Evolutionary conservation across 2,329 filamentous ascomycete genomes (phyloP), one percentile per base, ranked within the genome.

Genomic region (Monosporascus sp.): DNA sequence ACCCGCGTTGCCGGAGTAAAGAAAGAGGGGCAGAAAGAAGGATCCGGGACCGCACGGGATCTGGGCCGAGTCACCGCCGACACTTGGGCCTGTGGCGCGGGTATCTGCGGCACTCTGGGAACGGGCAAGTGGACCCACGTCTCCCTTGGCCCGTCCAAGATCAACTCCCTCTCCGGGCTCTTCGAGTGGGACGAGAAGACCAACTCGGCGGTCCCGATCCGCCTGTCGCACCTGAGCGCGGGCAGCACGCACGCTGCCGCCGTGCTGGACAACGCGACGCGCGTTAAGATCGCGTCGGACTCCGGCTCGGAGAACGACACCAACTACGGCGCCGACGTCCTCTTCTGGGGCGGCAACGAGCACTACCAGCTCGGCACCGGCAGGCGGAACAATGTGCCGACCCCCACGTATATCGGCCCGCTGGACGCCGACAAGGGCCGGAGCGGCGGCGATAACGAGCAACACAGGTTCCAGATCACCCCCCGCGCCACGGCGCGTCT

Each of bases 271-370:
- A 97, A 97, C 66, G 81, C 88, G 31, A 89, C 89, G 1, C 78
- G 85, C 51, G 78, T 91, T 11, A 35, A 35, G 6, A 73, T 77
- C 17, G 79, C 85, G 2, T 74, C 78, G 2, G 68, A 63, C 56
- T 72, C 67, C 51, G 76, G 63, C 17, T 78, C 79, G 1, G 74
- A 82, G 41, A 87, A 89, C 59, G 88, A 91, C 63, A 90, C 86
- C 1, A 92, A 94, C 67, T 96, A 86, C 83, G 94, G 94, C 48
- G 85, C 88, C 5, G 94, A 97, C 68, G 86, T 92, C 31, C 70
- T 97, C 1, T 95, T 90, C 77, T 99, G 92, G 90, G 94, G 94
- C 57, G 91, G 91, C 51, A 99, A 97, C 65, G 92, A 97, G 73
- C 83, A 87, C 68, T 97, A 88, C 70, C 94, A 99, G 72, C 81